Conservation (phyloP, 305 asterid genomes). For the Andrographis paniculata region DNA sequence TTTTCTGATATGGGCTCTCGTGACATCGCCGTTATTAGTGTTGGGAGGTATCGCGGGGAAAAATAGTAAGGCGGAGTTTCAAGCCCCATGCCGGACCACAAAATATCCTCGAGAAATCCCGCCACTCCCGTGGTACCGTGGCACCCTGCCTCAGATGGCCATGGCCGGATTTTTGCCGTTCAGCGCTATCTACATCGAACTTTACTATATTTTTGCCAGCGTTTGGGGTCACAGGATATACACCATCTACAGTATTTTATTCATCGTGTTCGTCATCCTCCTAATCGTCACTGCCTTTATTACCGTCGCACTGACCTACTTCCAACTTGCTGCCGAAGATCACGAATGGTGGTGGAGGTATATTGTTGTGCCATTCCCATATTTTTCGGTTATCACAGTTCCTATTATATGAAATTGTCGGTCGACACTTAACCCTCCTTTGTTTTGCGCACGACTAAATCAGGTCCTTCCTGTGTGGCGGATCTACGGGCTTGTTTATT, state of each 20-base stretch:
- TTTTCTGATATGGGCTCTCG: slow-evolving; percentile 70
- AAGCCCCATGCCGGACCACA: slow-evolving; percentile 70
- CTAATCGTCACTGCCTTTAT: slow-evolving; percentile 70
- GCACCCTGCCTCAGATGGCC: slow-evolving; percentile 70
- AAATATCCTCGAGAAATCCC: slow-evolving; percentile 82
- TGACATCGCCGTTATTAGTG: slow-evolving; percentile 60
- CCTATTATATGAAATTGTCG: background rate
- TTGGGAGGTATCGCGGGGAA: slow-evolving; percentile 84
- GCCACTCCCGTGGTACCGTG: slow-evolving; percentile 65
- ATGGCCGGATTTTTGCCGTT: slow-evolving; percentile 86
- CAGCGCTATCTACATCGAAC: slow-evolving; percentile 72
- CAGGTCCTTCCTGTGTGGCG: slow-evolving; percentile 77
- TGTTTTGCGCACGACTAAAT: no score
- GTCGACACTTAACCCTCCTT: no score
- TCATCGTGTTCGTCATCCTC: slow-evolving; percentile 68
- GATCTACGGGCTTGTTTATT: slow-evolving; percentile 72
- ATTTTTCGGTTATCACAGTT: no score
- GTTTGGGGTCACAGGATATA: slow-evolving; percentile 84
- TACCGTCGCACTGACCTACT: slow-evolving; percentile 69
- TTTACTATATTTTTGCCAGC: slow-evolving; percentile 72
- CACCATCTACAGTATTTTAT: slow-evolving; percentile 68
- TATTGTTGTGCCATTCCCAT: background rate
- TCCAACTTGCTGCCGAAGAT: slow-evolving; percentile 85
- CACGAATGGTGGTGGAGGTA: slow-evolving; percentile 97
- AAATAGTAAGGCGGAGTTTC: slow-evolving; percentile 66